Evolutionary conservation across 495 filamentous ascomycete species (phyloP).

Genomic region (Aspergillus diversus): DNA sequence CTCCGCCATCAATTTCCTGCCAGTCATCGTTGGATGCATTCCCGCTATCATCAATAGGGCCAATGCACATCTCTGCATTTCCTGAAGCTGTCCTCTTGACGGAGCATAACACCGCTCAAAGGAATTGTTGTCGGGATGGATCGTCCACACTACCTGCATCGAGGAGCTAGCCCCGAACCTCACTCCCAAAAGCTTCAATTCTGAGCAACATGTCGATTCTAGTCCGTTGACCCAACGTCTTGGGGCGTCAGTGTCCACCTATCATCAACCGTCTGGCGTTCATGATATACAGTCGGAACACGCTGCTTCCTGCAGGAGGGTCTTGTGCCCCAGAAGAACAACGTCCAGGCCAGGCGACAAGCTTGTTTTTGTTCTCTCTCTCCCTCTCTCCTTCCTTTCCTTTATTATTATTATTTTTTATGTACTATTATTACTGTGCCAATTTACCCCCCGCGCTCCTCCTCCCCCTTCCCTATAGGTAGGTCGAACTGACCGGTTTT

Average conservation of each 20-base stretch:
- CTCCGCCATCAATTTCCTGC: conserved; percentile 28
- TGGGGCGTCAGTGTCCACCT: conserved; percentile 32
- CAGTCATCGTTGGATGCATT: conserved; percentile 31
- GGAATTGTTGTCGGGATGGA: conserved; percentile 25
- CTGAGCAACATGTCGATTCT: conserved; percentile 23
- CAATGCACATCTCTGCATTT: conserved; percentile 25
- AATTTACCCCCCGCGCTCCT: neutral
- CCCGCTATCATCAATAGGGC: conserved; percentile 33
- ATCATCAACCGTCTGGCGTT: conserved; percentile 25
- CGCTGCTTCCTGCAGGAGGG: conserved; percentile 26
- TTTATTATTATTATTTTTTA: conserved; percentile 3
- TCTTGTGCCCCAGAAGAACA: conserved; percentile 19
- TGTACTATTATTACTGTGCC: neutral
- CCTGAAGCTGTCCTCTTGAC: conserved; percentile 19
- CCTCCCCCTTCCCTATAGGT: neutral
- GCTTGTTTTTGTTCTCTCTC: conserved; percentile 5
- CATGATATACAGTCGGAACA: conserved; percentile 21
- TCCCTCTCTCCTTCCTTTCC: neutral
- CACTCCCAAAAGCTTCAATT: conserved; percentile 34
- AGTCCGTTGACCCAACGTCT: conserved; percentile 36
- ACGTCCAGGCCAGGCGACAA: conserved; percentile 22
- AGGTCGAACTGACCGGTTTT: neutral
- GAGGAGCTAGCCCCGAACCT: conserved; percentile 33
- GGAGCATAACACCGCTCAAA: conserved; percentile 17
- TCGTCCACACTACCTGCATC: conserved; percentile 28